Conservation (phyloP, 2,329 filamentous ascomycete genomes). For the Ilyonectria robusta region DNA sequence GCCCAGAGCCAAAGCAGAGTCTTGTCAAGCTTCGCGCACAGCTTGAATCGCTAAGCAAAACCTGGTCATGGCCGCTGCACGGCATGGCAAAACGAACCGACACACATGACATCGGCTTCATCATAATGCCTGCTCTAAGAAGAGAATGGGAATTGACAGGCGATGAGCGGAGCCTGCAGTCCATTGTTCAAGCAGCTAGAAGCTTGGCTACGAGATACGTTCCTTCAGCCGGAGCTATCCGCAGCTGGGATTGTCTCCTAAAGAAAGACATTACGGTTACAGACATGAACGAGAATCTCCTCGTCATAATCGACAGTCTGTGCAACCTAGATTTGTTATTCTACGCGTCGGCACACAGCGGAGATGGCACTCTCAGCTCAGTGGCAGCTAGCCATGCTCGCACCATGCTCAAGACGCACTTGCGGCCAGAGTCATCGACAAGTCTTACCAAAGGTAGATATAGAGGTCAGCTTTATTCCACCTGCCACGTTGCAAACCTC, state of each 20-base stretch:
- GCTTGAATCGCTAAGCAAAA: constrained; percentile 24
- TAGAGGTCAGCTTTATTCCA: constrained; percentile 46
- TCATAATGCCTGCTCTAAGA: constrained; percentile 63
- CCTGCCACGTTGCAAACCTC: constrained; percentile 63
- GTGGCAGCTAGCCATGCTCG: constrained; percentile 58
- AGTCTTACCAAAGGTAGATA: constrained; percentile 32
- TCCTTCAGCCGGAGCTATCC: constrained; percentile 57
- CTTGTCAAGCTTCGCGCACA: neutral
- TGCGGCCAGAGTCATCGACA: constrained; percentile 50
- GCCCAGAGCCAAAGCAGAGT: neutral
- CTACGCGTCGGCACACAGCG: constrained; percentile 54
- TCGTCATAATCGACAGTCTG: constrained; percentile 60
- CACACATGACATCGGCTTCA: constrained; percentile 70
- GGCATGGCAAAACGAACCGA: constrained; percentile 59
- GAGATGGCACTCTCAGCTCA: constrained; percentile 47
- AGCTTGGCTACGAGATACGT: constrained; percentile 61
- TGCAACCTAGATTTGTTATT: constrained; percentile 58
- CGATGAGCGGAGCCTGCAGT: constrained; percentile 54
- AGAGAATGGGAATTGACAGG: constrained; percentile 63
- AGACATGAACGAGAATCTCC: constrained; percentile 48
- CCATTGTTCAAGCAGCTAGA: constrained; percentile 59
- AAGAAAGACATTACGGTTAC: constrained; percentile 49
- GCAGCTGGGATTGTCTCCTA: constrained; percentile 62
- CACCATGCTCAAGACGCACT: constrained; percentile 56
- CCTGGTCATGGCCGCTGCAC: constrained; percentile 39